Evolutionary conservation across 179 eudicot species (phyloP).

Genomic region (Patellifolia procumbens): DNA sequence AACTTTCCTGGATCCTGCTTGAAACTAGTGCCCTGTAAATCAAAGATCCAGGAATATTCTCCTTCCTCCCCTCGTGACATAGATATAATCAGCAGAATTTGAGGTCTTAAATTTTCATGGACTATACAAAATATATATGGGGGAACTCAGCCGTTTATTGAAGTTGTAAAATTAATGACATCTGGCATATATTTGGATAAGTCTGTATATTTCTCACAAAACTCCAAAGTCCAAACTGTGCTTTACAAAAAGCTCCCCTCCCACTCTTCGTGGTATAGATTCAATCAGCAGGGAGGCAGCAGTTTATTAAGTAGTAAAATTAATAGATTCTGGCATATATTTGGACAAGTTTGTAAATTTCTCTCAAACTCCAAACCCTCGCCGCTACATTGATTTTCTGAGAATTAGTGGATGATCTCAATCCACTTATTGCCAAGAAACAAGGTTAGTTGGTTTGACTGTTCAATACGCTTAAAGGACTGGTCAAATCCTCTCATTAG

Average conservation of each 20-base stretch:
- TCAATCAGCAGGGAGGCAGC: not conserved
- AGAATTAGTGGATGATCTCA: not conserved
- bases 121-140: not conserved
- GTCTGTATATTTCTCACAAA: not conserved
- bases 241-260: not conserved
- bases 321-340: not conserved
- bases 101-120: not conserved
- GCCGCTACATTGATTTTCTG: not conserved
- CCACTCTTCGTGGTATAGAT: no score
- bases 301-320: not conserved
- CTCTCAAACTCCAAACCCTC: not conserved
- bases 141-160: no score
- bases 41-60: not conserved
- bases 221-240: not conserved
- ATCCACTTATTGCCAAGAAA: not conserved
- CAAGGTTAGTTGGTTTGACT: not conserved
- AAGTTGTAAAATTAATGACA: not conserved
- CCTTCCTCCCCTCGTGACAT: not conserved
- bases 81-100: not conserved
- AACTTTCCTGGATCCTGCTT: not conserved
- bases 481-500: not conserved
- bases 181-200: not conserved
- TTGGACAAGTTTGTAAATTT: not conserved
- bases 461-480: not conserved
- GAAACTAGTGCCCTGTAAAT: not conserved